Conservation (phyloP, 2,329 filamentous ascomycete species). For the Magnaporthiopsis poae region DNA sequence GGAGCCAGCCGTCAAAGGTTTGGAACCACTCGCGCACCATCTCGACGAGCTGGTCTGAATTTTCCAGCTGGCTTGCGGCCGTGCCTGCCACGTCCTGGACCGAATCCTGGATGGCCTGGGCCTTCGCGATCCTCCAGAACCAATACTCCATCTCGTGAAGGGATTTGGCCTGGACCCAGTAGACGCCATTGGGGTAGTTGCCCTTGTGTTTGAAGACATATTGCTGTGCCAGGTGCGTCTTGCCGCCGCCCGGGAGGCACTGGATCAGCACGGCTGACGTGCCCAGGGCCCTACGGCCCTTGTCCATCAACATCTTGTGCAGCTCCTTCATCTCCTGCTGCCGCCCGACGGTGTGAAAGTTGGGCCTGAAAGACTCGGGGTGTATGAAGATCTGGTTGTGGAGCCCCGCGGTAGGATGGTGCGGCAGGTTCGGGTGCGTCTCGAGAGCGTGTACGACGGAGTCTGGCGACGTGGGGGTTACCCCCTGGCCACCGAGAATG, state of each 20-base stretch:
- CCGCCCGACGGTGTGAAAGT: slow-evolving; percentile 54
- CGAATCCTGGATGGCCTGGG: slow-evolving; percentile 35
- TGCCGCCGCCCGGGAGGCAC: slow-evolving; percentile 56
- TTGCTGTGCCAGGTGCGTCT: slow-evolving; percentile 58
- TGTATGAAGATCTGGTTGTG: slow-evolving; percentile 27
- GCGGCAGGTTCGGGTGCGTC: neutral
- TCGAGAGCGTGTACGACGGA: neutral
- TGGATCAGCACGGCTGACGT: slow-evolving; percentile 56
- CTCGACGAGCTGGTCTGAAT: slow-evolving; percentile 40
- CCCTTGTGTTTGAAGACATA: slow-evolving; percentile 53
- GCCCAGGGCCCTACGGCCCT: slow-evolving; percentile 43
- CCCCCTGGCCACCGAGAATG: neutral
- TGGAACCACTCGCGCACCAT: slow-evolving; percentile 54
- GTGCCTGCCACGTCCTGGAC: slow-evolving; percentile 17
- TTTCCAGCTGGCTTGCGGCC: slow-evolving; percentile 23
- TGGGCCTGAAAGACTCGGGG: slow-evolving; percentile 51
- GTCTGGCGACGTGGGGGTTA: neutral
- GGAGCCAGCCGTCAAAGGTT: slow-evolving; percentile 51
- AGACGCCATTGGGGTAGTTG: slow-evolving; percentile 56
- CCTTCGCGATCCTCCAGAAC: slow-evolving; percentile 57
- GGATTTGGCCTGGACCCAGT: slow-evolving; percentile 58
- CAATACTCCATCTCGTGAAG: slow-evolving; percentile 48
- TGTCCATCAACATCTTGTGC: slow-evolving; percentile 49
- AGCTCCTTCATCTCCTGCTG: slow-evolving; percentile 46
- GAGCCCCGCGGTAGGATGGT: slow-evolving; percentile 9